Evolutionary conservation across 2,329 filamentous ascomycete genomes (phyloP).

Genomic region (Alternaria triticimaculans): DNA sequence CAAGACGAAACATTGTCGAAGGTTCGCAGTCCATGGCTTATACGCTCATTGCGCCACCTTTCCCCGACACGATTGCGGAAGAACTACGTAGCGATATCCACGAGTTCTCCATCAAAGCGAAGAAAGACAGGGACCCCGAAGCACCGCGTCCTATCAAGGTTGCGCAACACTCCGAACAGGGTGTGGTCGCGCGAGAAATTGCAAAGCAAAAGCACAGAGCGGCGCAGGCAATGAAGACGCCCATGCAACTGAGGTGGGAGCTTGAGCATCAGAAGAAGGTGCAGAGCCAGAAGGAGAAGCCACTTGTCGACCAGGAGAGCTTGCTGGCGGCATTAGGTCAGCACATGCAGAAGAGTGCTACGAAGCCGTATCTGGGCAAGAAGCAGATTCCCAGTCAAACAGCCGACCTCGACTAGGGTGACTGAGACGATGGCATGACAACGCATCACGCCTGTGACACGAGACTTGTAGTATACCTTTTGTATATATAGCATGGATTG

Average conservation of each 20-base stretch:
- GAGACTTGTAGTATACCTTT: conserved; percentile 22
- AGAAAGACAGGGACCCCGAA: conserved; percentile 49
- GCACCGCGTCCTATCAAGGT: conserved; percentile 19
- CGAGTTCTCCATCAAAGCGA: conserved; percentile 71
- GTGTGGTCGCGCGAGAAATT: conserved; percentile 35
- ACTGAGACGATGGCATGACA: neutral
- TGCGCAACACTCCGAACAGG: conserved; percentile 8
- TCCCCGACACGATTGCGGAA: conserved; percentile 79
- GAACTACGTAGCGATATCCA: conserved; percentile 75
- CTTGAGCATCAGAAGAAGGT: conserved; percentile 35
- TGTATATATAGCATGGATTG: conserved; percentile 30
- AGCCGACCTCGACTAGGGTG: conserved; percentile 19
- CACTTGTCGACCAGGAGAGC: conserved; percentile 39
- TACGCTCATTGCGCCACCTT: conserved; percentile 75
- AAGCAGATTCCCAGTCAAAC: conserved; percentile 11
- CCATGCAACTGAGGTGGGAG: conserved; percentile 45
- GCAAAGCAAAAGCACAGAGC: conserved; percentile 25
- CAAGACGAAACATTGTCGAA: conserved; percentile 76
- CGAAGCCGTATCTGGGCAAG: conserved; percentile 20
- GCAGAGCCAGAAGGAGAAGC: conserved; percentile 20
- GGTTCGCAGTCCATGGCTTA: conserved; percentile 65
- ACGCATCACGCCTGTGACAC: neutral
- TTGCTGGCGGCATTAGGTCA: conserved; percentile 52
- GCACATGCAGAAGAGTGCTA: conserved; percentile 44
- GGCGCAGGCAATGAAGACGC: conserved; percentile 41